A percentile compares a stretch with the other conserved stretches of the same genome.
These are phyloP conservation scores for Picochlorum sp. DNA, from an alignment of 139 green algal genomes.

Conservation along the genomic window DNA sequence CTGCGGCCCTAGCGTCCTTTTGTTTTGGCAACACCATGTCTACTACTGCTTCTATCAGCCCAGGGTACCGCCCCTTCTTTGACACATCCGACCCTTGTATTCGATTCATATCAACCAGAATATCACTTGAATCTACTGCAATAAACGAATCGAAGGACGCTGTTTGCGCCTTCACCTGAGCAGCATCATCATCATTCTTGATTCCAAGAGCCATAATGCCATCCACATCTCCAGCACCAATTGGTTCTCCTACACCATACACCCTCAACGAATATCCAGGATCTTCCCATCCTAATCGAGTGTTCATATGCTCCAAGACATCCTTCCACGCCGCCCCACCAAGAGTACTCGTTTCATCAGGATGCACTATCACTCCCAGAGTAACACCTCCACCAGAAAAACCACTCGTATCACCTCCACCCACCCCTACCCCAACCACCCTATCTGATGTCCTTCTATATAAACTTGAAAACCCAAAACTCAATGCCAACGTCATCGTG, in stretches of 20 bases:
- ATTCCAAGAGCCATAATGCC: conserved; percentile 10
- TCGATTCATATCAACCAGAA: background rate
- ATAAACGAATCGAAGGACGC: background rate
- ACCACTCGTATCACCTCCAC: too few relatives aligned
- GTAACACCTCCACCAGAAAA: too few relatives aligned
- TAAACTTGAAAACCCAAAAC: too few relatives aligned
- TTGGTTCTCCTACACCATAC: background rate
- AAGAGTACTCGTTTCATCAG: background rate
- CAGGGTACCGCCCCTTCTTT: background rate
- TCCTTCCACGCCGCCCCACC: background rate
- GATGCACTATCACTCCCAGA: too few relatives aligned
- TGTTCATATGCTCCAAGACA: conserved; percentile 1
- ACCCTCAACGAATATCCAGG: background rate
- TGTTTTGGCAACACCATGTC: background rate
- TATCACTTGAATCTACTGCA: conserved; percentile 4
- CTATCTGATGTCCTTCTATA: too few relatives aligned
- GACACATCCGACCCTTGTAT: conserved; percentile 1
- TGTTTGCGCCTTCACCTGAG: background rate
- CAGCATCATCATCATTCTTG: background rate
- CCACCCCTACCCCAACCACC: too few relatives aligned
- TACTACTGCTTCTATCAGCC: background rate
- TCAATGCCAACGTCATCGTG: too few relatives aligned
- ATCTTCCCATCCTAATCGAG: background rate
- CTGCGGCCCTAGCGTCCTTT: background rate
- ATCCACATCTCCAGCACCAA: background rate